Percentiles rank a stretch among this genome's conserved stretches.
These are phyloP conservation scores for Ephemerocybe angulata DNA, from an alignment of 768 basidiomycete species.

Conservation along the genomic window DNA sequence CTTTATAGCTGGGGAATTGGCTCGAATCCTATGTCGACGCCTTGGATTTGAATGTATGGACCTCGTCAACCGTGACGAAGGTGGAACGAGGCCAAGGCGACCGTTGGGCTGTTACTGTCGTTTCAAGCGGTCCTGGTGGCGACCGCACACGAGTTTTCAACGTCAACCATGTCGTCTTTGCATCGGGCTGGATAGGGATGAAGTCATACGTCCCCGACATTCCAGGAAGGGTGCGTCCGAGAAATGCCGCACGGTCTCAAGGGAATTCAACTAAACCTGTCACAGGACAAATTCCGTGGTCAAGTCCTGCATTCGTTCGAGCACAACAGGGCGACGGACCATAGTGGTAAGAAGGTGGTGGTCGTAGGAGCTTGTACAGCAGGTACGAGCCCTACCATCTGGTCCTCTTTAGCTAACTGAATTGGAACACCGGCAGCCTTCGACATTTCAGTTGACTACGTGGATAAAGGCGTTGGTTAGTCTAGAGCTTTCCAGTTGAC, in stretches of 20 bases:
- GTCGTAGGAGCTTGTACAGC: constrained; percentile 57
- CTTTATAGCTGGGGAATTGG: constrained; percentile 29
- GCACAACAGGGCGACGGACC: constrained; percentile 43
- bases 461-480: constrained; percentile 33
- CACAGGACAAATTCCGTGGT: constrained; percentile 46
- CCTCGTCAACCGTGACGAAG: constrained; percentile 30
- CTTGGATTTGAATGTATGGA: constrained; percentile 53
- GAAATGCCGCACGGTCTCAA: background rate
- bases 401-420: background rate
- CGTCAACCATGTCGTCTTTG: constrained; percentile 52
- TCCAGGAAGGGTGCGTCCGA: constrained; percentile 34
- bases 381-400: constrained; percentile 16
- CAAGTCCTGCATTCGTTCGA: constrained; percentile 47
- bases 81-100: constrained; percentile 31
- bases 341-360: constrained; percentile 54
- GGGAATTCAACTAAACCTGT: background rate
- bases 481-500: constrained; percentile 26
- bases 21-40: constrained; percentile 29
- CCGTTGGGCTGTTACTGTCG: constrained; percentile 42
- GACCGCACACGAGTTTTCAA: constrained; percentile 37
- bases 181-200: constrained; percentile 48
- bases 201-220: constrained; percentile 42
- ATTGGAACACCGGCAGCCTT: constrained; percentile 23
- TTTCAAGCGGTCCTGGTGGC: constrained; percentile 32
- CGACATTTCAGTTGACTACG: constrained; percentile 36